Base-by-base conservation (phyloP, 2,329 filamentous ascomycete species). In the Aspergillus sp. region DNA sequence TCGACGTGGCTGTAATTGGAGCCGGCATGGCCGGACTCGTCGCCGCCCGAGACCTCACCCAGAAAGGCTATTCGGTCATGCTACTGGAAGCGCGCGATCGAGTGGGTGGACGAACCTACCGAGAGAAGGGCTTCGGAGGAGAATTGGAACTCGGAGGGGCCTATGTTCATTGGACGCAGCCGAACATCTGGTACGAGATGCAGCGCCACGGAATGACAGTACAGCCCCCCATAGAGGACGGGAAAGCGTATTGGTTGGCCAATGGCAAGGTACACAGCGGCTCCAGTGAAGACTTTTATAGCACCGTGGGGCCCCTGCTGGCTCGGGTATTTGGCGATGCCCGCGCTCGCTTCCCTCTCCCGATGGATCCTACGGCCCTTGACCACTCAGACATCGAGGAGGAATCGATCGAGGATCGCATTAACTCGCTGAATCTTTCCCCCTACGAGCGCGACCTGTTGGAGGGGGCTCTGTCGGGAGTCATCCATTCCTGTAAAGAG, bases 351-450 rank as follows among this genome's bases (percentile, higher is more conserved):
- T 54, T 54, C 37, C 52, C 51, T 5, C 20, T 41, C 32, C 51
- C 51, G 10, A 38, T 43, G 17, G 30, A 49, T 25, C 33, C 37
- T 9, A 50, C 30, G 25, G 35, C 41, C 4, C 17, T 50, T 13
- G 45, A 54, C 32, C 48, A 50, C 30, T 41, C 27, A 15, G 50
- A 52, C 13, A 48, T 52, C 41, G 50, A 52, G 39, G 32, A 42
- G 12, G 20, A 52, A 10, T 42, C 44, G 2, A 48, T 54, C 17
- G 47, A 48, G 39, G 45, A 52, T 37, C 47, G 52, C 3, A 48
- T 54, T 33, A 13, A 19, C 35, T 46, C 47, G 12, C 20, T 49
- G 27, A 42, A 35, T 3, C 37, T 49, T 13, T 49, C 52, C 10
- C 9, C 45, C n/a, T 50, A 54, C 25, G 35, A 52, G 7, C 39